Evolutionary conservation across 1,139 yeast species (phyloP), one percentile per base, ranked within the genome.

Genomic region (Lodderomyces pseudojiufengensis): DNA sequence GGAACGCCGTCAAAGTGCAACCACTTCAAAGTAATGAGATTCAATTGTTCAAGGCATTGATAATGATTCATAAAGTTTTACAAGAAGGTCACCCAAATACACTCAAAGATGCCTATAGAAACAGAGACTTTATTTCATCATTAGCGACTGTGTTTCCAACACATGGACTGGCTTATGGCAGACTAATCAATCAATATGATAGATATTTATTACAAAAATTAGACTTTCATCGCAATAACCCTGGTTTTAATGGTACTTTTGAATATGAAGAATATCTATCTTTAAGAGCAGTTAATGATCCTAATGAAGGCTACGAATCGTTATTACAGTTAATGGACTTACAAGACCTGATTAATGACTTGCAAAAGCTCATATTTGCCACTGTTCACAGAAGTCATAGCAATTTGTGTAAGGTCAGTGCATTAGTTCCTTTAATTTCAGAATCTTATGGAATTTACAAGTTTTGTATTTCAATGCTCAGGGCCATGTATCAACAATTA

Each of bases 191-290:
- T 40, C 95, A 84, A 50, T 92, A 88, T 52, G 87, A 80, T 32
- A 69, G 70, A 29, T 84, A 78, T 45, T 63, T 92, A 41, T 63
- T 84, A 38, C 74, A 75, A 50, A 92, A 92, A 55, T 71, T 92
- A 46, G 78, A 77, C 40, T 92, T 92, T 58, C 97, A 92, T 56
- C 77, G 84, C 38, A 73, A 76, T 43, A 95, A 92, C 53, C 80
- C 87, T 10, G 95, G 90, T 2, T 92, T 90, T 63, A 90, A 85
- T 54, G 97, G 97, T 14, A 88, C 90, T 31, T 92, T 92, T 61
- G 98, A 92, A 56, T 92, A 92, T 54, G 95, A 88, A 57, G 98
- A 92, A 55, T 92, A 90, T 54, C 80, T 90, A 30, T 86, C 96
- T 2, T 71, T 92, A 47, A 76, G 88, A 42, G 81, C 90, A 3